These are phyloP conservation scores for Citrus hindsii DNA, from an alignment of 345 rosid species.

Conservation along the genomic window DNA sequence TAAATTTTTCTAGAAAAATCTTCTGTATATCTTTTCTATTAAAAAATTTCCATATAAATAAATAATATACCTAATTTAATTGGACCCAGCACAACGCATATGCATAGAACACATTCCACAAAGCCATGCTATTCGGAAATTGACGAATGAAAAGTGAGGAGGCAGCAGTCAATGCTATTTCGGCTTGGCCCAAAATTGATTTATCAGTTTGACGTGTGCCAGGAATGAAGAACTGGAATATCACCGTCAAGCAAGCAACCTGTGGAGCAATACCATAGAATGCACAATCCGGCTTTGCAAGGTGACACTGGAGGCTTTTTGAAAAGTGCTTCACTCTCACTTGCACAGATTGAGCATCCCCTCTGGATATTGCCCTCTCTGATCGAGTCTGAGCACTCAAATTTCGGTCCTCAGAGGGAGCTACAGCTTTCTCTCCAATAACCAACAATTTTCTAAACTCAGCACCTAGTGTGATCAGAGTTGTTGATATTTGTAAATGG, in stretches of 20 bases:
- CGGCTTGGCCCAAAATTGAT: slow-evolving; percentile 23
- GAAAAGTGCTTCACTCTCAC: slow-evolving; percentile 78
- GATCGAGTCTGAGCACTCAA: slow-evolving; percentile 67
- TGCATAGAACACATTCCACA: no score
- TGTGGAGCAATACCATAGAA: slow-evolving; percentile 79
- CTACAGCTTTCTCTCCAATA: slow-evolving; percentile 67
- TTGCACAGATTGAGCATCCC: slow-evolving; percentile 79
- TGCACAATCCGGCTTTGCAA: slow-evolving; percentile 79
- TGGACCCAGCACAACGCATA: no score
- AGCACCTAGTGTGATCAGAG: slow-evolving; percentile 79
- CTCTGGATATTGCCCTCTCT: slow-evolving; percentile 67
- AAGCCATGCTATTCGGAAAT: no score
- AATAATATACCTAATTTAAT: no score
- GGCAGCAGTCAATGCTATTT: no score
- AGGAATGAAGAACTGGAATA: slow-evolving; percentile 90
- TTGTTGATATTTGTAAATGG: slow-evolving; percentile 72
- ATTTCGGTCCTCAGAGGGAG: slow-evolving; percentile 60
- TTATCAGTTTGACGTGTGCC: slow-evolving; percentile 78
- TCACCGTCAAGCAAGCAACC: slow-evolving; percentile 74
- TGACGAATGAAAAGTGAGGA: no score
- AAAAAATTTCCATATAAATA: no score
- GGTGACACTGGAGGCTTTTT: slow-evolving; percentile 84
- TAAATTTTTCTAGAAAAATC: slow-evolving; percentile 12
- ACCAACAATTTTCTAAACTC: slow-evolving; percentile 73
- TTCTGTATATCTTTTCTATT: no score